These are phyloP conservation scores for Pseudonectria buxi DNA, from an alignment of 2,329 filamentous ascomycete genomes.

Conservation along the genomic window DNA sequence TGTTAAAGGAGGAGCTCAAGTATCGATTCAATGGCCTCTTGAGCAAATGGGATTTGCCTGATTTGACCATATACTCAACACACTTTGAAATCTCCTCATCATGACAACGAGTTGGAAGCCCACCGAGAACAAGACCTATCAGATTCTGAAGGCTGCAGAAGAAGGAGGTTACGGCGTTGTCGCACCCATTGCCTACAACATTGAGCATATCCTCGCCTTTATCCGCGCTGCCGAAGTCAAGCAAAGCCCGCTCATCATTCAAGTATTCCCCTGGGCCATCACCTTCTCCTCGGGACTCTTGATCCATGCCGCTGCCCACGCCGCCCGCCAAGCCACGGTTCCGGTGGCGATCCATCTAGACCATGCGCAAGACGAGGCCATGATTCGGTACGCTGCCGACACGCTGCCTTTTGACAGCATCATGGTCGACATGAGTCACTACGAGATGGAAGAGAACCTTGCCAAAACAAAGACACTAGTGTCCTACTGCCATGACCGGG, in stretches of 20 bases:
- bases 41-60: no score
- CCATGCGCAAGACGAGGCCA: constrained; percentile 53
- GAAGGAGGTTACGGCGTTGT: constrained; percentile 11
- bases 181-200: constrained; percentile 42
- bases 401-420: constrained; percentile 60
- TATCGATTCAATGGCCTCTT: no score
- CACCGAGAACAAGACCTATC: constrained; percentile 9
- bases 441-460: constrained; percentile 65
- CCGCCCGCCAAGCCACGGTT: constrained; percentile 47
- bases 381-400: constrained; percentile 47
- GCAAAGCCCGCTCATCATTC: constrained; percentile 59
- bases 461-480: constrained; percentile 8
- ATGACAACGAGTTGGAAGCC: constrained; percentile 6
- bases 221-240: constrained; percentile 63
- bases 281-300: constrained; percentile 48
- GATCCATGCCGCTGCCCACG: constrained; percentile 46
- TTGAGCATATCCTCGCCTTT: constrained; percentile 63
- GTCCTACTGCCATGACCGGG: constrained; percentile 7
- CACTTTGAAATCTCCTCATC: no score
- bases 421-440: constrained; percentile 73
- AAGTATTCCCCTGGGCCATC: constrained; percentile 66
- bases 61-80: no score
- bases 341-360: constrained; percentile 60
- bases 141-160: constrained; percentile 12
- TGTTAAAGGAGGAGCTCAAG: no score